Conservation (phyloP, 257 asterid genomes). For the Solanum dulcamara region DNA sequence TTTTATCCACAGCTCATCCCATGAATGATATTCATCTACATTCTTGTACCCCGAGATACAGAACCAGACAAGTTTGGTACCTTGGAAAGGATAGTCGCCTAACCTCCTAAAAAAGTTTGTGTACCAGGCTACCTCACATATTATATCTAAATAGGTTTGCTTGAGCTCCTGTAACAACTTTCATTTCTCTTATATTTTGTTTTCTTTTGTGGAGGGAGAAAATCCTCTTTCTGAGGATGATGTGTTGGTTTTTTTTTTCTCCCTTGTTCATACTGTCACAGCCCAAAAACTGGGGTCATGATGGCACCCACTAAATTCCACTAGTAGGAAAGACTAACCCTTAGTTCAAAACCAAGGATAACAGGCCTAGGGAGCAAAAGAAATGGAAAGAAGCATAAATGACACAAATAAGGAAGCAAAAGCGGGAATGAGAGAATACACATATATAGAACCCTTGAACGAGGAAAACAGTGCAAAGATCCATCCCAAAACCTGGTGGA, state of each 20-base stretch:
- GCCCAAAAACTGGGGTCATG: no score
- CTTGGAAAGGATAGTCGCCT: not conserved
- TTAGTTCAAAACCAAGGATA: no score
- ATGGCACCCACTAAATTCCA: no score
- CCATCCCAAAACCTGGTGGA: no score
- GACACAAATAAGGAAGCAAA: no score
- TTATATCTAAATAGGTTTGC: not conserved
- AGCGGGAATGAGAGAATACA: no score
- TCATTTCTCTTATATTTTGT: not conserved
- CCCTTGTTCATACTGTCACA: no score
- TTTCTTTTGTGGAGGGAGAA: not conserved
- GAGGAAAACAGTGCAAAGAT: no score
- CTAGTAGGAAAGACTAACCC: no score
- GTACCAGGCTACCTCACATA: not conserved
- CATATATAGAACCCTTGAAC: no score
- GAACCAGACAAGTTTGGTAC: not conserved
- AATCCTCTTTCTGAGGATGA: not conserved
- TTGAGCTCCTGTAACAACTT: not conserved
- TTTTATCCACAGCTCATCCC: not conserved
- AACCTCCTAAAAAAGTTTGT: not conserved
- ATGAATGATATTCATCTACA: not conserved
- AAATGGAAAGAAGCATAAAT: no score
- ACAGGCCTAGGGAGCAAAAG: no score
- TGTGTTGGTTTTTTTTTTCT: not conserved
- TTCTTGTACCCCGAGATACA: not conserved